Base-by-base conservation (phyloP, 768 basidiomycete genomes). In the Sistotremastrum suecicum region DNA sequence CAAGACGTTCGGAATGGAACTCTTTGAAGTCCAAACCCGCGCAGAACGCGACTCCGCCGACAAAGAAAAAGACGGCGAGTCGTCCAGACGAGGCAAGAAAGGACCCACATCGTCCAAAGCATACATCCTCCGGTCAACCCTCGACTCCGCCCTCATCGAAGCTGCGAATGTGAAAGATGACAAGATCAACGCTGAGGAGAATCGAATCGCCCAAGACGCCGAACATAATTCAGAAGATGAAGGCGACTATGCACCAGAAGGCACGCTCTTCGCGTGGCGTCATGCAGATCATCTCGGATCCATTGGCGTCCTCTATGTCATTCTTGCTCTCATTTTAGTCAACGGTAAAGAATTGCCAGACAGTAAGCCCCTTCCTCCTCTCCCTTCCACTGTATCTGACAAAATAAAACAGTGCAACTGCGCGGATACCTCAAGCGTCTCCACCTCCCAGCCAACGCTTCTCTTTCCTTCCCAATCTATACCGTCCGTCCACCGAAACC, bases 251-350 rank as follows among this genome's bases (percentile, higher is more conserved):
- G 79, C 66, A 42, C 69, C 71, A 43, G 68, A 69, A 3, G 51
- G 48, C 37, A 42, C 43, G 9, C 52, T 60, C 11, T 60, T 64
- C 30, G 76, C 80, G 0, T 87, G 83, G 80, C 80, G 74, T 48
- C 67, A 64, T 44, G 57, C 66, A 8, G 78, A 89, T 57, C 72
- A 91, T 50, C 66, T 88, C 1, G 80, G 72, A 2, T 56, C 73
- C 2, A 57, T 83, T 28, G 92, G 90, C 5, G 61, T 95, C 4
- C 68, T 91, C 9, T 83, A 88, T 46, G 75, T 87, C 10, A 71
- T 98, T 35, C 74, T 97, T 7, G 77, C 82, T 0, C 66, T 95
- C 28, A 78, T 98, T 41, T 68, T 98, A n/a, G 83, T 82, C 39
- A 79, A 75, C 51, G 87, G 87, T 39, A 66, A 82, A 7, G 71